Conservation (phyloP, 1,284 basidiomycete genomes). For the Fomitopsis palustris region DNA sequence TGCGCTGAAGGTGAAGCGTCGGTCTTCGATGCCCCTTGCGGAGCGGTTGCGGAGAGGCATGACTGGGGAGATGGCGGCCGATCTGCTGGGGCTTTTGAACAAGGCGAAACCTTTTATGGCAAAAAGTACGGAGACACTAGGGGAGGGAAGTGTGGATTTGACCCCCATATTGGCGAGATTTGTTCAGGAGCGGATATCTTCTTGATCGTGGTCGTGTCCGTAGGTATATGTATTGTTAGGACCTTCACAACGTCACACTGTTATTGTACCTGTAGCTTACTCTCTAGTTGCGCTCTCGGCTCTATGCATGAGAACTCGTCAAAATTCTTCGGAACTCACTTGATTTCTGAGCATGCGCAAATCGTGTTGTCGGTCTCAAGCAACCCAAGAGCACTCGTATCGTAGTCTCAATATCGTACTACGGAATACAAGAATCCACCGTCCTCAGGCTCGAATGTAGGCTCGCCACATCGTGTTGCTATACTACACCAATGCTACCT, state of each 20-base stretch:
- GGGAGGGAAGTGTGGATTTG: constrained; percentile 45
- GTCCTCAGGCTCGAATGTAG: too few species aligned
- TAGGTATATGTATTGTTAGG: constrained; percentile 2
- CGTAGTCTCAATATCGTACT: too few species aligned
- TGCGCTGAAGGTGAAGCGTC: constrained; percentile 34
- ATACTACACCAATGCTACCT: constrained; percentile 32
- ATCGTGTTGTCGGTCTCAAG: too few species aligned
- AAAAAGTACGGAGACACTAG: constrained; percentile 48
- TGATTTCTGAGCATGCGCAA: too few species aligned
- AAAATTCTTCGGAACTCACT: too few species aligned
- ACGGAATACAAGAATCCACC: too few species aligned
- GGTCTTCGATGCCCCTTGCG: constrained; percentile 51
- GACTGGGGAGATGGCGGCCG: constrained; percentile 74
- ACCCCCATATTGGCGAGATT: constrained; percentile 58
- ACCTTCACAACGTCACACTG: neutral
- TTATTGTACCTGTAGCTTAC: neutral
- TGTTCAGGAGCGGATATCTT: constrained; percentile 55
- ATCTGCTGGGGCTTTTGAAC: constrained; percentile 62
- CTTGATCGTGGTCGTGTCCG: constrained; percentile 10
- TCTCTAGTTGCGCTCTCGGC: neutral
- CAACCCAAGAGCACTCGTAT: too few species aligned
- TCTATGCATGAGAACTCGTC: neutral
- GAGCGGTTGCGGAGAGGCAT: constrained; percentile 68
- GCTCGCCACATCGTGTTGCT: too few species aligned
- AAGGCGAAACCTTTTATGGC: constrained; percentile 59